phyloP scores from a whole-genome alignment of 2,329 filamentous ascomycete genomes.

The Pezicula radicicola region DNA sequence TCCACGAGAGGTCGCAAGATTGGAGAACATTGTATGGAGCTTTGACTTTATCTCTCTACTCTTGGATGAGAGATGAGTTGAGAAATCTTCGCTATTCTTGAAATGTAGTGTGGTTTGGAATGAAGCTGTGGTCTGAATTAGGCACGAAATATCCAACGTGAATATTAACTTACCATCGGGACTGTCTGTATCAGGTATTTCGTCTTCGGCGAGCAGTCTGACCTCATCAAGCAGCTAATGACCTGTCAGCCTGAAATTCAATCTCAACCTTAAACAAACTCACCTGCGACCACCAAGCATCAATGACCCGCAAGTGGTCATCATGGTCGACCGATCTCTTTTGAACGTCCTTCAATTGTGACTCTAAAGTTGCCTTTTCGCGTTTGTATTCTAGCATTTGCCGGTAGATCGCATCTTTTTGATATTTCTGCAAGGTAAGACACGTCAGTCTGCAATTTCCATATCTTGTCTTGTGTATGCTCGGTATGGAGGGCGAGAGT shows the following conservation, averaged over 20 bases:
- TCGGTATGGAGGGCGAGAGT: conserved; percentile 17
- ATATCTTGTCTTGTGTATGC: conserved; percentile 30
- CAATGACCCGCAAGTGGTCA: conserved; percentile 85
- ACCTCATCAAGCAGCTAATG: conserved; percentile 61
- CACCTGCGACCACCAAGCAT: conserved; percentile 94
- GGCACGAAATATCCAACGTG: conserved; percentile 1
- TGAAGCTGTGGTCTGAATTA: conserved; percentile 39
- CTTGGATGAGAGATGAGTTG: conserved; percentile 75
- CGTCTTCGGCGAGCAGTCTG: conserved; percentile 53
- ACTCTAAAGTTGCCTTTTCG: conserved; percentile 78
- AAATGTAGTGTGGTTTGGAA: conserved; percentile 60
- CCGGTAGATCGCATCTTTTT: conserved; percentile 94
- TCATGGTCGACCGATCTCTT: conserved; percentile 81
- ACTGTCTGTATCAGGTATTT: conserved; percentile 39
- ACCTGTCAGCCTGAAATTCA: conserved; percentile 10
- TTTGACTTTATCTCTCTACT: conserved; percentile 73
- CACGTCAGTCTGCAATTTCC: conserved; percentile 32
- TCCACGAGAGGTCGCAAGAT: conserved; percentile 48
- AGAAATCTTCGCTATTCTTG: conserved; percentile 68
- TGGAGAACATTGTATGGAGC: conserved; percentile 65
- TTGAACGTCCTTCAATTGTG: conserved; percentile 75
- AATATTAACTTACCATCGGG: conserved; percentile 32
- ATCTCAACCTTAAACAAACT: conserved; percentile 22
- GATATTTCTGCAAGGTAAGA: conserved; percentile 62
- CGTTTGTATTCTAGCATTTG: conserved; percentile 99